Evolutionary conservation across 495 filamentous ascomycete species (phyloP).

Genomic region (Parathielavia appendiculata): DNA sequence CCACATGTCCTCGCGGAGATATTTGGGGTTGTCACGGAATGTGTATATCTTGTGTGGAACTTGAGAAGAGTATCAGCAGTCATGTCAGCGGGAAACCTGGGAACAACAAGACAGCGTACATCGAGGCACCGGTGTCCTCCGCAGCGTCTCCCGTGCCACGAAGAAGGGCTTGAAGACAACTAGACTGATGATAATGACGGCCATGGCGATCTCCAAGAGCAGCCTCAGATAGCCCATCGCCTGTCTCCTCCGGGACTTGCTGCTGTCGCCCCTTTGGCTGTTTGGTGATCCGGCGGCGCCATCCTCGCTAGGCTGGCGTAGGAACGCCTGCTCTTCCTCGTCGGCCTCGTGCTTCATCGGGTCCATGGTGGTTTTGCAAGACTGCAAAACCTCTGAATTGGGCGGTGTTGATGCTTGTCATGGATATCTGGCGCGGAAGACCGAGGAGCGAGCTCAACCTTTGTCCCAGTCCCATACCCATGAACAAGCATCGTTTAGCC

Average conservation of each 20-base stretch:
- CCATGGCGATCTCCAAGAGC: conserved; percentile 16
- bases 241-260: conserved; percentile 3
- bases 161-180: conserved; percentile 12
- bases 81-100: neutral
- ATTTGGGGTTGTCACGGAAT: conserved; percentile 36
- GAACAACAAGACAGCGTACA: conserved; percentile 6
- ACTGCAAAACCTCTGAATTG: neutral
- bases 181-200: conserved; percentile 12
- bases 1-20: conserved; percentile 44
- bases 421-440: neutral
- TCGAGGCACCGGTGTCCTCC: conserved; percentile 15
- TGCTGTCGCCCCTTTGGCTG: conserved; percentile 16
- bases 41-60: conserved; percentile 42
- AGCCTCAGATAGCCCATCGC: conserved; percentile 22
- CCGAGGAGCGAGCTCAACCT: neutral
- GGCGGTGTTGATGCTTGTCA: neutral
- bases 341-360: conserved; percentile 6
- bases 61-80: conserved; percentile 10
- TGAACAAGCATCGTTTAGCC: neutral
- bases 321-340: conserved; percentile 35
- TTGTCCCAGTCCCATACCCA: neutral
- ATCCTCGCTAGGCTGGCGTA: conserved; percentile 9
- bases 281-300: conserved; percentile 2
- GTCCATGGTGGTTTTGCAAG: neutral
- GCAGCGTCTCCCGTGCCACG: neutral